Conservation (phyloP, 805 yeast species). For the Candida ipomoeae region DNA sequence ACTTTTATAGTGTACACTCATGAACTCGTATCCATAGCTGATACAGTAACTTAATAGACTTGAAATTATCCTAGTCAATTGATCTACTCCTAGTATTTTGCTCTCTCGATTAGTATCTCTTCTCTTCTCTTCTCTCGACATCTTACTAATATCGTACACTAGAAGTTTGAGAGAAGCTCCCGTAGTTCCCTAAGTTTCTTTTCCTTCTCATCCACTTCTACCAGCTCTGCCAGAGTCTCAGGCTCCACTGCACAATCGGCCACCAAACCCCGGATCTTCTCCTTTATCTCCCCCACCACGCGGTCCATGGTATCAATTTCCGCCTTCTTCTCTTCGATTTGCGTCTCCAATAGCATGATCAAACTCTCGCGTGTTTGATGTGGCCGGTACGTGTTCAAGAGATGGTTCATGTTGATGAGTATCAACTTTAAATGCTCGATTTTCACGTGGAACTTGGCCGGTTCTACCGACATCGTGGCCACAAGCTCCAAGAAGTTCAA, state of each 20-base stretch:
- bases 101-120: too few species aligned
- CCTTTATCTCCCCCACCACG: slow-evolving; percentile 38
- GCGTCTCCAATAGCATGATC: slow-evolving; percentile 67
- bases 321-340: slow-evolving; percentile 56
- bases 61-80: too few species aligned
- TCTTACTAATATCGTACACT: not conserved
- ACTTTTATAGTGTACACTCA: too few species aligned
- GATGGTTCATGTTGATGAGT: slow-evolving; percentile 84
- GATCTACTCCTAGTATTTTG: too few species aligned
- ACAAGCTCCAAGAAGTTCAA: slow-evolving; percentile 78
- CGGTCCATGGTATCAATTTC: slow-evolving; percentile 48
- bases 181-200: not conserved
- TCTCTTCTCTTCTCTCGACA: too few species aligned
- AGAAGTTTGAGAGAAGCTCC: not conserved
- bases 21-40: too few species aligned
- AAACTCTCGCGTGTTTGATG: slow-evolving; percentile 92
- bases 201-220: not conserved
- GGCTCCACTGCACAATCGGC: not conserved
- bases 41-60: too few species aligned
- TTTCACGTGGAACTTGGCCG: slow-evolving; percentile 54
- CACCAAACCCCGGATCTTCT: slow-evolving; percentile 26
- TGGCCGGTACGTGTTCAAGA: slow-evolving; percentile 87
- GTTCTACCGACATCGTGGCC: slow-evolving; percentile 72
- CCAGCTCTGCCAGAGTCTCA: not conserved
- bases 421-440: slow-evolving; percentile 77